These are phyloP conservation scores for Yamadazyma atlantica DNA, from an alignment of 1,139 yeast species.

Conservation along the genomic window DNA sequence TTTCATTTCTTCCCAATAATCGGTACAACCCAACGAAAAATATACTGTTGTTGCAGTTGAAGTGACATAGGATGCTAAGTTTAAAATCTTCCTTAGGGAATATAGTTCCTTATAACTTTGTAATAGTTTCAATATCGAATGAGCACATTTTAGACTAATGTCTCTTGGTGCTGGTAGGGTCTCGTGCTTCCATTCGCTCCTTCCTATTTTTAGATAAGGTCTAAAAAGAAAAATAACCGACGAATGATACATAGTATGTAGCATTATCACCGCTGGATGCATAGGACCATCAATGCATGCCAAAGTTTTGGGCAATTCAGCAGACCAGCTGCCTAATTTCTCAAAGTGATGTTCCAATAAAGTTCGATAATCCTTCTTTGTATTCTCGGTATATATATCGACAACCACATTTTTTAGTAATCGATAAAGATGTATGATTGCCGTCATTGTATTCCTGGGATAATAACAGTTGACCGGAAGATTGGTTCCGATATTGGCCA, in stretches of 20 bases:
- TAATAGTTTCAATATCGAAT: slow-evolving; percentile 7
- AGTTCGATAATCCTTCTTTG: slow-evolving; percentile 7
- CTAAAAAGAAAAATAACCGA: slow-evolving; percentile 12
- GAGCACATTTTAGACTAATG: slow-evolving; percentile 7
- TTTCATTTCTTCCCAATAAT: slow-evolving; percentile 1
- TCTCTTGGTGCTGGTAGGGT: slow-evolving; percentile 9
- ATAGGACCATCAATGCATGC: slow-evolving; percentile 2
- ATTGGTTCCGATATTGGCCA: neutral
- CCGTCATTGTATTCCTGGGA: slow-evolving; percentile 10
- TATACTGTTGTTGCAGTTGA: slow-evolving; percentile 12
- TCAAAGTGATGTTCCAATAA: slow-evolving; percentile 6
- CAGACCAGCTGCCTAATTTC: slow-evolving; percentile 6
- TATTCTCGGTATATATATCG: slow-evolving; percentile 6
- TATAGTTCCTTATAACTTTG: slow-evolving; percentile 6
- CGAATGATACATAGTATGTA: slow-evolving; percentile 13
- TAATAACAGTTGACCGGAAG: slow-evolving; percentile 2
- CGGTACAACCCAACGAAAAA: slow-evolving; percentile 5
- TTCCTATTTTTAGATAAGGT: slow-evolving; percentile 12
- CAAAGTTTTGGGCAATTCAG: slow-evolving; percentile 6
- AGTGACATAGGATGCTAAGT: slow-evolving; percentile 11
- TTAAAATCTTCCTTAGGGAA: slow-evolving; percentile 8
- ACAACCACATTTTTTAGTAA: slow-evolving; percentile 9
- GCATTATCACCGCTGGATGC: slow-evolving; percentile 14
- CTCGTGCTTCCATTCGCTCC: slow-evolving; percentile 6
- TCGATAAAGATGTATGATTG: slow-evolving; percentile 9